phyloP scores from a whole-genome alignment of 805 yeast species.

The Starmerella stigmatis region DNA sequence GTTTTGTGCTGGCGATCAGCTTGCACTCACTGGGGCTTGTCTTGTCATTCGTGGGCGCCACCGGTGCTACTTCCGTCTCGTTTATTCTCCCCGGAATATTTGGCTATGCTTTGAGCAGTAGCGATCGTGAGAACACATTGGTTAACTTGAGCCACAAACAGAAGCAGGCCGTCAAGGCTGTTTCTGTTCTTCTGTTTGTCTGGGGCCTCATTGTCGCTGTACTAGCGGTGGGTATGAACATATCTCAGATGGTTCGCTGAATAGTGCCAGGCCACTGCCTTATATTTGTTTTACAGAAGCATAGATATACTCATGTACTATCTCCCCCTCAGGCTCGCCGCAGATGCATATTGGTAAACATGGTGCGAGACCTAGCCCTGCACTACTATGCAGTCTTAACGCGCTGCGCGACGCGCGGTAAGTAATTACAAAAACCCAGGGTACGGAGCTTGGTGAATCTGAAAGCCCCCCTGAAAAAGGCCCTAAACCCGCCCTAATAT shows the following conservation, averaged over 20 bases:
- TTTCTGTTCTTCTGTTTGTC: constrained; percentile 45
- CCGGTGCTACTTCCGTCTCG: constrained; percentile 86
- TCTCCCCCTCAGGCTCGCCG: too few relatives aligned
- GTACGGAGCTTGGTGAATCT: neutral
- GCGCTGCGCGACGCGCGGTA: constrained; percentile 8
- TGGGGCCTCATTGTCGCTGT: constrained; percentile 69
- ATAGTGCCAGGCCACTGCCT: too few relatives aligned
- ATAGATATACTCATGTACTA: too few relatives aligned
- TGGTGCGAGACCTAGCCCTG: too few relatives aligned
- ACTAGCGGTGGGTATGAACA: constrained; percentile 43
- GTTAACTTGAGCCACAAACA: constrained; percentile 10
- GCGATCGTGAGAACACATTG: constrained; percentile 18
- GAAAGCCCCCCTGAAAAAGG: neutral
- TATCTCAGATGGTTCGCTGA: constrained; percentile 4
- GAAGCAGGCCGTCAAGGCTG: constrained; percentile 25
- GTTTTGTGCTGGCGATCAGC: constrained; percentile 55
- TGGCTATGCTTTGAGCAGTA: constrained; percentile 61
- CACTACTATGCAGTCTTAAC: too few relatives aligned
- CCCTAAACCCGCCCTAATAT: neutral
- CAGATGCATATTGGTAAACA: too few relatives aligned
- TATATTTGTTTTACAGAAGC: too few relatives aligned
- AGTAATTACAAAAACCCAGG: constrained; percentile 2
- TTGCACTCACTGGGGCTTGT: constrained; percentile 71
- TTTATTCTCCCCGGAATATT: constrained; percentile 83
- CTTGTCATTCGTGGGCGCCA: constrained; percentile 80